Percentiles rank a stretch among this genome's conserved stretches.
Conservation (phyloP, 129 eudicot genomes). For the Apium graveolens region DNA sequence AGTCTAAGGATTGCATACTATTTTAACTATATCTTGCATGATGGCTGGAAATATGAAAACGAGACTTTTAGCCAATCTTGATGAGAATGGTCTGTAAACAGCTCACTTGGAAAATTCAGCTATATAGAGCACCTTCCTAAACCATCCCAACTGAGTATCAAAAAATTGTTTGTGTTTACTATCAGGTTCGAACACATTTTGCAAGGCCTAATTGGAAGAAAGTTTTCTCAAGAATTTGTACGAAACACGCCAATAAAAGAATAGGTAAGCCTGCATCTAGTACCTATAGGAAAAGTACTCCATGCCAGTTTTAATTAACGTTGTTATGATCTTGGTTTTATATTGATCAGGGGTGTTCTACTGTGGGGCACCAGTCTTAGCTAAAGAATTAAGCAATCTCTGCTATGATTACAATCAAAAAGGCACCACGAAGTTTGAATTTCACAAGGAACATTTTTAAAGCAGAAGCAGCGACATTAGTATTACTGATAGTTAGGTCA, state of each 20-base stretch:
- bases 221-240: conserved; percentile 63
- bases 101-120: background rate
- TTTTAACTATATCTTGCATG: background rate
- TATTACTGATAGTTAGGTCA: background rate
- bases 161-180: background rate
- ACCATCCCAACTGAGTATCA: background rate
- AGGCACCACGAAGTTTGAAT: conserved; percentile 86
- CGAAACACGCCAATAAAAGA: conserved; percentile 83
- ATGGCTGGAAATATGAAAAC: background rate
- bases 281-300: background rate
- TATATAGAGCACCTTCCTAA: background rate
- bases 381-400: conserved; percentile 67
- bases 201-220: conserved; percentile 98
- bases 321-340: conserved; percentile 2
- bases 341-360: conserved; percentile 80
- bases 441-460: conserved; percentile 89
- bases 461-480: background rate
- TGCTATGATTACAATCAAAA: conserved; percentile 79
- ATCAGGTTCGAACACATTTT: conserved; percentile 89
- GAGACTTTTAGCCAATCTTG: background rate
- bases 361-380: conserved; percentile 87
- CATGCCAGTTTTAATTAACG: background rate
- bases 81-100: background rate
- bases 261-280: conserved; percentile 48
- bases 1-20: background rate